phyloP scores from a whole-genome alignment of 2,329 filamentous ascomycete species.

The Bipolaris bicolor region DNA sequence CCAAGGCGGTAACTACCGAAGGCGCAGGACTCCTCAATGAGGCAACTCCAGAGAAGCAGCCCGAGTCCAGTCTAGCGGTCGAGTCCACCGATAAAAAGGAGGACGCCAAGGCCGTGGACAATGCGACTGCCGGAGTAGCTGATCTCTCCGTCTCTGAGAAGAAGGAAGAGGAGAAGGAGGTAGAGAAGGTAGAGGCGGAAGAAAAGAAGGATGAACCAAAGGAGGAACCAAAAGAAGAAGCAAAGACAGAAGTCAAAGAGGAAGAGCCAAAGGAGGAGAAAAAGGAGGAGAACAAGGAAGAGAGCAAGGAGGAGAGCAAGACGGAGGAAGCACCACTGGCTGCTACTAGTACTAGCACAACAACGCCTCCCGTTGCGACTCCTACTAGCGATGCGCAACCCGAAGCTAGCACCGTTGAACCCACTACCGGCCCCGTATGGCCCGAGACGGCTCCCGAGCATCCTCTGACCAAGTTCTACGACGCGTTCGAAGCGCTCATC shows the following conservation, averaged over 20 bases:
- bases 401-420: conserved; percentile 6
- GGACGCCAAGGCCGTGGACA: conserved; percentile 22
- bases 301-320: conserved; percentile 7
- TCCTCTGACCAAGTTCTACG: conserved; percentile 63
- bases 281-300: neutral
- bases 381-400: conserved; percentile 13
- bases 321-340: neutral
- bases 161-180: conserved; percentile 19
- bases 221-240: neutral
- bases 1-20: conserved; percentile 20
- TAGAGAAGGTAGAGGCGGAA: conserved; percentile 8
- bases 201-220: neutral
- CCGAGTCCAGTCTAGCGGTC: conserved; percentile 17
- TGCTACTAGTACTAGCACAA: neutral
- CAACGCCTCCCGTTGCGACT: conserved; percentile 1
- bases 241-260: neutral
- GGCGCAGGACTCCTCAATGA: conserved; percentile 17
- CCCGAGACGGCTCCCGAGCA: conserved; percentile 47
- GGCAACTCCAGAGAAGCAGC: conserved; percentile 24
- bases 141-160: conserved; percentile 26
- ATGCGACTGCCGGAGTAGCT: conserved; percentile 23
- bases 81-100: conserved; percentile 25
- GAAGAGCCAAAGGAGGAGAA: neutral
- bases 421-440: conserved; percentile 37
- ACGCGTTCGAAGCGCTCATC: conserved; percentile 64